Base-by-base conservation (phyloP, 2,329 filamentous ascomycete genomes). In the Cladophialophora immunda region DNA sequence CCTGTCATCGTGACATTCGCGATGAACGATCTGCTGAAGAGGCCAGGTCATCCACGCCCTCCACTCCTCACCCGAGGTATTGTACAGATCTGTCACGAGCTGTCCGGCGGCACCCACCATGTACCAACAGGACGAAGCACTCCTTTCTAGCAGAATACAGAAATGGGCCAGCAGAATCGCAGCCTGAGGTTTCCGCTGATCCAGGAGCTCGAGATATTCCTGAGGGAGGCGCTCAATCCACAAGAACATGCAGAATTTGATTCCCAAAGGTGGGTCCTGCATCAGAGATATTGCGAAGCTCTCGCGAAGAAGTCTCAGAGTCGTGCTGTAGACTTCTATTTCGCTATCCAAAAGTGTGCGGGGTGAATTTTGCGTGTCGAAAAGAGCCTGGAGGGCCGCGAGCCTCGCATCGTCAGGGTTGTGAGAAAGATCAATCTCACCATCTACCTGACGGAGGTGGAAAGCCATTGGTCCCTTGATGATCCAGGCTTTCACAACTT, bases 401-500 rank as follows among this genome's bases (percentile, higher is more conserved):
- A 54, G n/a, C 15, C 30, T 27, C 30, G 52, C 27, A 29, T 54
- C 52, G 25, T 29, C 25, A 11, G 52, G 52, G 52, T 30, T 54
- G 8, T 9, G 22, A 32, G 52, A 25, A 9, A 54, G 52, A 32
- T 54, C 9, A 9, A 54, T 54, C 7, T 27, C 6, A 0, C 22
- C 5, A 3, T 54, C 30, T 29, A n/a, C 22, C 22, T 29, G 25
- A 27, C 22, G 52, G 4, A 54, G 15, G 25, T 54, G 52, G n/a
- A 54, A 54, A 7, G 52, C 52, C 52, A 54, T 54, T 5, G 52
- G 52, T 7, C 52, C 52, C 30, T 32, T 54, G 52, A 32, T 29
- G 25, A 54, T 54, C 52, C 52, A 54, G 22, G 27, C n/a, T 9
- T 32, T 25, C 17, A 27, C 22, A 27, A 54, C 58, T 25, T 41